These are phyloP conservation scores for Capsicum rhomboideum DNA, from an alignment of 257 asterid genomes.

Conservation along the genomic window DNA sequence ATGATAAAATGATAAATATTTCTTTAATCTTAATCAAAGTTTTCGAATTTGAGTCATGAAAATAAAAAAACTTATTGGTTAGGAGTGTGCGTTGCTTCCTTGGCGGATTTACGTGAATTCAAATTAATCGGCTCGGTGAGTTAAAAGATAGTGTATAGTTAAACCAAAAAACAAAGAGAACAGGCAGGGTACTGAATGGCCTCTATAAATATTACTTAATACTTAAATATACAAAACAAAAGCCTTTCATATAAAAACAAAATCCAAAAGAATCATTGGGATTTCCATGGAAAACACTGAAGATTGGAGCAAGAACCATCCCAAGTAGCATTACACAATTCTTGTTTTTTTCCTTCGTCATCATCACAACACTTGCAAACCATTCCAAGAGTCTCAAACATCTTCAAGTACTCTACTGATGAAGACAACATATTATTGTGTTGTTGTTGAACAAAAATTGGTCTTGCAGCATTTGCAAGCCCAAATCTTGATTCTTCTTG, in stretches of 20 bases:
- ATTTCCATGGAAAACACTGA: conserved; percentile 33
- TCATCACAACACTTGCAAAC: conserved; percentile 39
- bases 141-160: background rate
- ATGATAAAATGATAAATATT: too few species aligned
- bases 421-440: background rate
- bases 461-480: background rate
- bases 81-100: background rate
- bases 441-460: background rate
- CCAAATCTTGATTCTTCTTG: background rate
- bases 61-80: background rate
- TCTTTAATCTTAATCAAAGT: too few species aligned
- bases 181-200: background rate
- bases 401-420: background rate
- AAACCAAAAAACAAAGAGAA: background rate
- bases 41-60: background rate
- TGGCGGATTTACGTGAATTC: background rate
- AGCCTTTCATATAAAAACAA: background rate
- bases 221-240: background rate
- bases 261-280: background rate
- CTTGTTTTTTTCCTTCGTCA: background rate
- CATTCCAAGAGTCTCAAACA: conserved; percentile 24
- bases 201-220: background rate
- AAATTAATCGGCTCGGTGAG: background rate
- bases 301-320: conserved; percentile 27
- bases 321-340: conserved; percentile 16